Evolutionary conservation across 768 basidiomycete genomes (phyloP), one percentile per base, ranked within the genome.

Genomic region (Lyophyllum semitale): DNA sequence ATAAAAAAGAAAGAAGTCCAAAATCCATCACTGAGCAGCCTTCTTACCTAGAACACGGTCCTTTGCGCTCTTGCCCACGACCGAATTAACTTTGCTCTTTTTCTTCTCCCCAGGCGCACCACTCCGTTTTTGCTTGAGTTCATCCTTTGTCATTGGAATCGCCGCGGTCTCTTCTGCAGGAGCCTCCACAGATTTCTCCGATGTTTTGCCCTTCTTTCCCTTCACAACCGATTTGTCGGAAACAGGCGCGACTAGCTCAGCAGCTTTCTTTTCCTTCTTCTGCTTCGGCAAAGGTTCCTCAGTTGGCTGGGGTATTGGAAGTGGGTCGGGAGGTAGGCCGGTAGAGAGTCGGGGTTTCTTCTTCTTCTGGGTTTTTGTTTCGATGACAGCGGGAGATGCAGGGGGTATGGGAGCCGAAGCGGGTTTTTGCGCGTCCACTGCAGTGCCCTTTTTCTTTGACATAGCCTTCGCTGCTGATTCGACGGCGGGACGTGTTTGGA

Each of bases 1-100:
- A 25, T 35, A 3, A 41, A 15, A 15, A 18, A 30, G 32, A 45
- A 30, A 8, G 48, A 54, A 48, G 25, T 25, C 46, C n/a, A 17
- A 18, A 25, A 4, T 54, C 63, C 49, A 70, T 66, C 60, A 68
- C 62, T 74, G 71, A 3, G 68, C 72, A 47, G 66, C 74, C 66
- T 81, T 84, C 65, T 76, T 85, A 33, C 85, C 85, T 33, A 85
- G 67, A 50, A 87, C 57, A 40, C 67, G 69, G 55, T 76, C 73
- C 73, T 88, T 88, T 33, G 78, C 79, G 53, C 79, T 83, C 68
- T 79, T 82, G 26, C 72, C 70, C 9, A 71, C 71, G 58, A 71
- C 74, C 54, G 71, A 71, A 9, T 68, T 59, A 18, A 75, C 43
- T 48, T 73, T 71, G 48, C 72, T 77, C 69, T 85, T 87, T 71